These are phyloP conservation scores for Volvariella surrecta DNA, from an alignment of 1,284 basidiomycete species.

Conservation along the genomic window DNA sequence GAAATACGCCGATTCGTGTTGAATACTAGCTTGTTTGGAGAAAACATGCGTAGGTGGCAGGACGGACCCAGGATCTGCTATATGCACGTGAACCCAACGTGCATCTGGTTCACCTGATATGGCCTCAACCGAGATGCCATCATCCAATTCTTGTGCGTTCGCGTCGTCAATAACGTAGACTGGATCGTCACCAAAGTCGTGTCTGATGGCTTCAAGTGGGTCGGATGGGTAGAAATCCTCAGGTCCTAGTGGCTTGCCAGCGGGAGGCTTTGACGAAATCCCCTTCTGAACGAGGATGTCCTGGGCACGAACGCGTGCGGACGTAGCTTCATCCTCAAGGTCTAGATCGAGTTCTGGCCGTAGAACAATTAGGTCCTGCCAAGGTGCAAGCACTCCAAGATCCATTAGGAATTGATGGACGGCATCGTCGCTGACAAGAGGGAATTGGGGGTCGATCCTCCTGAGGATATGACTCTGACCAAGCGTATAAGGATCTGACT, in stretches of 20 bases:
- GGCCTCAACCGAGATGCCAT: constrained; percentile 81
- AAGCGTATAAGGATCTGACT: constrained; percentile 53
- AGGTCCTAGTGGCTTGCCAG: constrained; percentile 31
- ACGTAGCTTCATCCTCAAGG: constrained; percentile 25
- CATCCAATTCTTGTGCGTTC: constrained; percentile 84
- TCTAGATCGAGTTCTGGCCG: constrained; percentile 23
- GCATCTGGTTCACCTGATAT: constrained; percentile 47
- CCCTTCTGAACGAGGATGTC: constrained; percentile 25
- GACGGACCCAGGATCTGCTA: constrained; percentile 87
- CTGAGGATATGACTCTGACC: constrained; percentile 58
- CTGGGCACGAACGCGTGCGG: constrained; percentile 19
- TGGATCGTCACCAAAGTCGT: constrained; percentile 78
- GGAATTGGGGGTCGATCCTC: constrained; percentile 31
- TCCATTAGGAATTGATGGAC: constrained; percentile 47
- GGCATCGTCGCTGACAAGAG: constrained; percentile 28
- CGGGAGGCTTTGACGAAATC: constrained; percentile 11
- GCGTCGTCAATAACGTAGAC: constrained; percentile 90
- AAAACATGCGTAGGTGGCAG: constrained; percentile 66
- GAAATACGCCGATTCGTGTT: constrained; percentile 53
- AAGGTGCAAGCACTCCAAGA: constrained; percentile 65
- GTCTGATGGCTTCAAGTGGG: constrained; percentile 57
- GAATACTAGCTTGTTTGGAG: constrained; percentile 44
- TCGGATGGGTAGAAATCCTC: constrained; percentile 54
- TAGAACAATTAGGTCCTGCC: constrained; percentile 54
- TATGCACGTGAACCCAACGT: constrained; percentile 85